Evolutionary conservation across 768 basidiomycete species (phyloP), one percentile per base, ranked within the genome.

Genomic region (Dacryopinax primogenitus): DNA sequence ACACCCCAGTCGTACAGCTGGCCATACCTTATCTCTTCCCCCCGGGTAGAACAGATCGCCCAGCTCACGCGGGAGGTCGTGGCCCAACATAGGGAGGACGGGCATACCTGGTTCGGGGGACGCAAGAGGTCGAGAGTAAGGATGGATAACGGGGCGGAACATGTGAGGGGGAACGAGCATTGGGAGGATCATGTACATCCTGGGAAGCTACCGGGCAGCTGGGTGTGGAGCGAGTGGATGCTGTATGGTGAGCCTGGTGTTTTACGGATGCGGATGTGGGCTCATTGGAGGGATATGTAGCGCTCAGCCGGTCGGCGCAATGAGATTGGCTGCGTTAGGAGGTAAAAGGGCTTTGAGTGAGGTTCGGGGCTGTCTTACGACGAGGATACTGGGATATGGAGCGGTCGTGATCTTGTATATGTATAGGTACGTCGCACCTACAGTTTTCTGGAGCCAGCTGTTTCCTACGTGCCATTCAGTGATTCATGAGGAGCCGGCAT

Each of bases 141-240:
- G 62, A 63, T 45, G n/a, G 63, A 62, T 36, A 62, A 45, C 15
- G 36, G 35, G 34, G 62, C 37, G 23, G 62, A 45, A 35, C 30
- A 18, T 12, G 36, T 62, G 15, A 66, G 62, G 62, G 37, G 62
- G 32, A 1, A 37, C 11, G 62, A 36, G 26, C 1, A 63, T 15
- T 67, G 41, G 30, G 35, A 65, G 33, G 67, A 67, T 45, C 67
- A 67, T 62, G 65, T 67, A 2, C 67, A 67, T 34, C 67, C 64
- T 9, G 62, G 62, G 15, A 34, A 32, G 51, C 21, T 66, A 39
- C 66, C 66, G 16, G 67, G 41, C 28, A 65, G 64, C 21, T 67
- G 67, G 67, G 16, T 65, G 1, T 67, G 67, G 67, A 64, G 62
- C 11, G 67, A 67, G 26, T 58, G 62, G 62, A 45, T 65, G 44